Conservation (phyloP, 768 basidiomycete genomes). For the Termitomyces sp. region DNA sequence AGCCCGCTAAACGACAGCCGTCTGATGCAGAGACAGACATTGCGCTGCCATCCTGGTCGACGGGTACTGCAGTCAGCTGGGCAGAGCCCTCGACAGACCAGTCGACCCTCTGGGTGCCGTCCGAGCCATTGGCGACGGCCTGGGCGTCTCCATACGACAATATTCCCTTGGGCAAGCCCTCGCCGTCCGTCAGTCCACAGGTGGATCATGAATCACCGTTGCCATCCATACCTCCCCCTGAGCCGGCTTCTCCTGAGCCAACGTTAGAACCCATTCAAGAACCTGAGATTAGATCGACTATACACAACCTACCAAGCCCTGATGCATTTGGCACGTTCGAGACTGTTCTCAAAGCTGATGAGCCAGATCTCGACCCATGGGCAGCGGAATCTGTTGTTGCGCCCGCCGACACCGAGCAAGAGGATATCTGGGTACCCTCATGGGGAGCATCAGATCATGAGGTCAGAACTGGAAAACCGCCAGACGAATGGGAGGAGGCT, state of each 20-base stretch:
- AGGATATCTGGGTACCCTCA: conserved; percentile 34
- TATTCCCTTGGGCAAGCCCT: conserved; percentile 28
- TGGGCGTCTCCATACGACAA: conserved; percentile 40
- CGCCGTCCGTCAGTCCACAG: conserved; percentile 5
- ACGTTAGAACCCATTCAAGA: background rate
- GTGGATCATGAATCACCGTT: conserved; percentile 8
- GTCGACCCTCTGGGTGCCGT: conserved; percentile 37
- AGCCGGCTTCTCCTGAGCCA: background rate
- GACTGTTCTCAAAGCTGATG: conserved; percentile 31
- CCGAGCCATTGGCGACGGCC: conserved; percentile 11
- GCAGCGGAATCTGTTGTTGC: conserved; percentile 21
- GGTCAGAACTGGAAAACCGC: conserved; percentile 10
- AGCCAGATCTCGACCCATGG: conserved; percentile 30
- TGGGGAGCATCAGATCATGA: conserved; percentile 30
- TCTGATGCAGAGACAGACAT: conserved; percentile 47
- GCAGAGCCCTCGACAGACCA: conserved; percentile 35
- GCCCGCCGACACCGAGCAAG: conserved; percentile 14
- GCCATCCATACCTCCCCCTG: background rate
- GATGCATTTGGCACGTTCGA: conserved; percentile 61
- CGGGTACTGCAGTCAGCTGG: conserved; percentile 40
- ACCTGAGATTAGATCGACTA: conserved; percentile 3
- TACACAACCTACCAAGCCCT: conserved; percentile 30
- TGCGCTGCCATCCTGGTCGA: conserved; percentile 52
- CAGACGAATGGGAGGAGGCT: conserved; percentile 69
- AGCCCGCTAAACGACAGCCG: conserved; percentile 29